These are phyloP conservation scores for Geranium incanum DNA, from an alignment of 441 rosid genomes.

Conservation along the genomic window DNA sequence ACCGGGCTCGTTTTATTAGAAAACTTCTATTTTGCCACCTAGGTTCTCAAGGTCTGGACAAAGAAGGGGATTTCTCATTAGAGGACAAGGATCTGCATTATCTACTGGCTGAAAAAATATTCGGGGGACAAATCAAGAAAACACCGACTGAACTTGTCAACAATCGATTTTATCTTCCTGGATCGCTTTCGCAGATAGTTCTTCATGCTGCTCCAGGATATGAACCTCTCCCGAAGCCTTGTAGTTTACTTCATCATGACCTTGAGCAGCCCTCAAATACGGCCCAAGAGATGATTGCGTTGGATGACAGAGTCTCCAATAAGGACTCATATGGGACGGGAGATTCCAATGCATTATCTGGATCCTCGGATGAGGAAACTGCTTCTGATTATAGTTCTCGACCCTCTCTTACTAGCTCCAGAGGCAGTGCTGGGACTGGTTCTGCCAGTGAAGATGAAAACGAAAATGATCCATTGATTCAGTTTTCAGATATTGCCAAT, in stretches of 20 bases:
- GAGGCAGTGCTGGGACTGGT: conserved; percentile 36
- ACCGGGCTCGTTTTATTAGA: conserved; percentile 74
- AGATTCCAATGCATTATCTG: conserved; percentile 45
- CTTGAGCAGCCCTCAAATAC: conserved; percentile 30
- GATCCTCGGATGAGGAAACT: conserved; percentile 54
- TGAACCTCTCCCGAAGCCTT: conserved; percentile 95
- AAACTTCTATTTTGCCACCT: conserved; percentile 43
- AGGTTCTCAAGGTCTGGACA: conserved; percentile 33
- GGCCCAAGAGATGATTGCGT: conserved; percentile 23
- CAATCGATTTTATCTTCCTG: conserved; percentile 82
- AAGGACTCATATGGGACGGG: conserved; percentile 28
- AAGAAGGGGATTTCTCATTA: conserved; percentile 29
- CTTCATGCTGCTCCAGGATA: conserved; percentile 98
- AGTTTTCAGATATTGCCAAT: conserved; percentile 51
- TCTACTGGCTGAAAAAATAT: conserved; percentile 47
- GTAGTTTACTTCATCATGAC: conserved; percentile 47
- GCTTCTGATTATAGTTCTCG: conserved; percentile 67
- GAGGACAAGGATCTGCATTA: conserved; percentile 31
- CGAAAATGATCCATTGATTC: conserved; percentile 57
- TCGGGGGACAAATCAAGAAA: conserved; percentile 44
- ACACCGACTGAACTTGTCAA: conserved; percentile 35
- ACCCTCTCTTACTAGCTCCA: conserved; percentile 38
- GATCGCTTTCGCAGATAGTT: conserved; percentile 92
- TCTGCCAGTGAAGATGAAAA: conserved; percentile 40
- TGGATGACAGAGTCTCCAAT: conserved; percentile 27